Evolutionary conservation across 352 stramenopile species (phyloP), one percentile per base, ranked within the genome.

Genomic region (Globisporangium cylindrosporum): DNA sequence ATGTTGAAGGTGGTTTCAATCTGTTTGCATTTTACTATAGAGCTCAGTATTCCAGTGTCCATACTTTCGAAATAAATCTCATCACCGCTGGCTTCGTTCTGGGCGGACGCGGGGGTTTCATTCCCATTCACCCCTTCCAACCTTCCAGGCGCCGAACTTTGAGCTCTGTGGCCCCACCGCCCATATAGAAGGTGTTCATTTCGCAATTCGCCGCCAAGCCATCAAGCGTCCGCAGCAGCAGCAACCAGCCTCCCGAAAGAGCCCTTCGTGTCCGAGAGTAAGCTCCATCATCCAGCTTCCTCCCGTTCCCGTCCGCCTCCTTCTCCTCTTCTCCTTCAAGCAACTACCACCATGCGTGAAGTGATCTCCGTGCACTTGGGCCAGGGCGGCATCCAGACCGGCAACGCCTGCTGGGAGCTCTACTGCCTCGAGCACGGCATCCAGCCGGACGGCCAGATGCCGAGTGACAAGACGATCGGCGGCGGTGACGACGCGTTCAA

Each of bases 401-500:
- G 91, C 22, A 82, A 88, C 51, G 72, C 74, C 55, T 97, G 94
- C 76, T 97, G 91, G 91, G 76, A 91, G 68, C 73, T 93, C 51
- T 89, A 89, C 56, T 87, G 95, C 43, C 72, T 84, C 34, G 91
- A 97, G 68, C 91, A 97, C 77, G 79, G 79, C 59, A 98, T 98
- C 73, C 81, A 93, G 67, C 91, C 93, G 20, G 90, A 98, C 73
- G 95, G 95, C 55, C 86, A 98, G 73, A 98, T 98, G 94, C 84
- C 91, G 43, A 91, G 81, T 59, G 91, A 97, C 77, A 97, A 98
- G 79, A 97, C 91, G 53, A 90, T 97, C 66, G 92, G 93, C 61
- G 92, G 86, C 71, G 94, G 92, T 15, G 96, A 99, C 72, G 97
- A 99, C 72, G 93, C 96, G 54, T 99, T 99, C 89, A 98, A 98